Percentiles rank a stretch among this genome's conserved stretches.
Conservation (phyloP, 345 rosid species). For the Durio zibethinus region DNA sequence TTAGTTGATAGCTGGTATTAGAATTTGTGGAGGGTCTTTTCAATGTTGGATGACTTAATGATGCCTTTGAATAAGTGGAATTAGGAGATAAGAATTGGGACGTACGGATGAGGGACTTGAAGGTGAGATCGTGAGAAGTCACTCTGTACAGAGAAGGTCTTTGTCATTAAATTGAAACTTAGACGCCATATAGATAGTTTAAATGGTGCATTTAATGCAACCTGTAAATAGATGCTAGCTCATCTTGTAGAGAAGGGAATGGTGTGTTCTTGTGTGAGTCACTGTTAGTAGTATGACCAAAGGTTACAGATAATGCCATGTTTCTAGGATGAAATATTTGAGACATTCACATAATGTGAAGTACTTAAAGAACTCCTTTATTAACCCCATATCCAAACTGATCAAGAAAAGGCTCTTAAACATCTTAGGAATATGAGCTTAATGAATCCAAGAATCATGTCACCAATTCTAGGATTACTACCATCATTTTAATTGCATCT, state of each 20-base stretch:
- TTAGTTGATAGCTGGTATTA: not conserved
- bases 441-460: not conserved
- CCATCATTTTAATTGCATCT: not conserved
- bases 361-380: not conserved
- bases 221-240: not conserved
- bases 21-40: not conserved
- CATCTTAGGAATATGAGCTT: not conserved
- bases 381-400: not conserved
- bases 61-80: slow-evolving; percentile 3
- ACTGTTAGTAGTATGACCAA: not conserved
- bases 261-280: not conserved
- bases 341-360: not conserved
- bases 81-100: not conserved
- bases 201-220: not conserved
- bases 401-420: not conserved
- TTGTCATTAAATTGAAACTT: not conserved
- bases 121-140: too few relatives aligned
- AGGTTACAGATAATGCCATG: not conserved
- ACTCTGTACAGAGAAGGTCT: not conserved
- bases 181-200: not conserved
- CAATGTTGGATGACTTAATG: not conserved
- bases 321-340: not conserved
- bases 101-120: too few relatives aligned
- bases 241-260: not conserved
- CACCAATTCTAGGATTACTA: not conserved